Percentiles rank a stretch among this genome's conserved stretches.
Evolutionary conservation across 768 basidiomycete species (phyloP).

Genomic region (Cystobasidium ongulense): DNA sequence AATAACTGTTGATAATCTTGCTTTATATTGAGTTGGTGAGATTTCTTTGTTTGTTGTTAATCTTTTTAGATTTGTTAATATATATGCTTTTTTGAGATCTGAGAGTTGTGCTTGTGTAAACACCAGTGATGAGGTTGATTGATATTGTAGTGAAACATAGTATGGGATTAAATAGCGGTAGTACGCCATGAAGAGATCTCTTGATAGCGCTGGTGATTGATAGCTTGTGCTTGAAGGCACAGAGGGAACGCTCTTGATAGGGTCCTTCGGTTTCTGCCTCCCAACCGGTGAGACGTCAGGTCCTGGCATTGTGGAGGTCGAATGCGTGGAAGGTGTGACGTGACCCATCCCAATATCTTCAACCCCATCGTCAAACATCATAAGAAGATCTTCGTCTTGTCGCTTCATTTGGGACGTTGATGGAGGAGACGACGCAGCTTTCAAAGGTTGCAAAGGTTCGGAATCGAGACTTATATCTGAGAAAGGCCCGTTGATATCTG

Average conservation of each 20-base stretch:
- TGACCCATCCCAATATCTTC: conserved; percentile 41
- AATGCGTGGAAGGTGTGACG: conserved; percentile 40
- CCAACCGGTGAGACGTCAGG: background rate
- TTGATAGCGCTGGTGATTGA: background rate
- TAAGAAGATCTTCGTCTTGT: conserved; percentile 39
- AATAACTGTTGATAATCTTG: conserved; percentile 49
- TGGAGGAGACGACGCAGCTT: conserved; percentile 14
- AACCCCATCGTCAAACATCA: conserved; percentile 45
- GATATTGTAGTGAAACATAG: conserved; percentile 50
- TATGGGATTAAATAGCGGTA: conserved; percentile 45
- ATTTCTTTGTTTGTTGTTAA: conserved; percentile 56
- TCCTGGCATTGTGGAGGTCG: background rate
- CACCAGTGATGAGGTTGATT: conserved; percentile 59
- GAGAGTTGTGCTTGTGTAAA: conserved; percentile 57
- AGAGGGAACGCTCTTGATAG: background rate
- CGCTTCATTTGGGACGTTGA: too few species aligned
- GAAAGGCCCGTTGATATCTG: background rate
- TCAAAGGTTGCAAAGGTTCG: background rate
- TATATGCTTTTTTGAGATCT: conserved; percentile 49
- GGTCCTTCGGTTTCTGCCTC: background rate
- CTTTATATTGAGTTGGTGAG: conserved; percentile 65
- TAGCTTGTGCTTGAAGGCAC: background rate
- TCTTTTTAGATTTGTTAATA: conserved; percentile 61
- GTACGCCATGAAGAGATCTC: conserved; percentile 41
- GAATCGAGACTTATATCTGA: background rate